These are phyloP conservation scores for Sporothrix mexicana DNA, from an alignment of 2,329 filamentous ascomycete species.

Conservation along the genomic window DNA sequence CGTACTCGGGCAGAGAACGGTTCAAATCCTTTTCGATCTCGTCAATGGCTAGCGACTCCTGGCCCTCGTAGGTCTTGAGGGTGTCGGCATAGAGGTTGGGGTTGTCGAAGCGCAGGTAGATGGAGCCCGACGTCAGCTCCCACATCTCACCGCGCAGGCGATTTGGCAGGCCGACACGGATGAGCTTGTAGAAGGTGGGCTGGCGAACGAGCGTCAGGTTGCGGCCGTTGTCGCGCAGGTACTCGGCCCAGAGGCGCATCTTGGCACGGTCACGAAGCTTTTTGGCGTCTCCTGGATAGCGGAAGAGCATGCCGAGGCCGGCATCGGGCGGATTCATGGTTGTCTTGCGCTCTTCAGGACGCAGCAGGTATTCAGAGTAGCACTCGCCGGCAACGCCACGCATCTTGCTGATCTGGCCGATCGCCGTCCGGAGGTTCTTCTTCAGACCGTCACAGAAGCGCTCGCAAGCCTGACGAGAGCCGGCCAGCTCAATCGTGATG, in stretches of 20 bases:
- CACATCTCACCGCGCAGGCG: constrained; percentile 91
- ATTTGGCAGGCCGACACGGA: constrained; percentile 93
- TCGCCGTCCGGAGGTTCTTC: constrained; percentile 81
- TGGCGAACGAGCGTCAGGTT: constrained; percentile 92
- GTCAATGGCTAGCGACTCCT: constrained; percentile 92
- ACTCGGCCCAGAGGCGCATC: constrained; percentile 97
- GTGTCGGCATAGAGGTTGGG: constrained; percentile 86
- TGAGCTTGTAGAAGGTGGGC: constrained; percentile 96
- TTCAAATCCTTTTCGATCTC: constrained; percentile 99
- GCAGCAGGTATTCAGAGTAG: constrained; percentile 85
- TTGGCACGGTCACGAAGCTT: constrained; percentile 95
- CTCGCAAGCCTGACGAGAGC: constrained; percentile 87
- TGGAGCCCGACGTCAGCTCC: constrained; percentile 91
- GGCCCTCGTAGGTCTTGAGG: constrained; percentile 78
- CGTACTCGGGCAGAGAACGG: constrained; percentile 93
- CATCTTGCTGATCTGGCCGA: constrained; percentile 85
- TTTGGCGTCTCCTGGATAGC: constrained; percentile 91
- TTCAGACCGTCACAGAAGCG: constrained; percentile 96
- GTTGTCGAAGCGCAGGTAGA: constrained; percentile 85
- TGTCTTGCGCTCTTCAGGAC: constrained; percentile 67
- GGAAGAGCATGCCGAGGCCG: constrained; percentile 88
- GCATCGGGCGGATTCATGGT: constrained; percentile 79
- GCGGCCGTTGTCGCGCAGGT: constrained; percentile 91
- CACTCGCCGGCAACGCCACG: constrained; percentile 80
- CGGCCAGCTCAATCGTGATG: constrained; percentile 89